Base-by-base conservation (phyloP, 192 early-diverging fungal genomes). In the Physocladia obscura region DNA sequence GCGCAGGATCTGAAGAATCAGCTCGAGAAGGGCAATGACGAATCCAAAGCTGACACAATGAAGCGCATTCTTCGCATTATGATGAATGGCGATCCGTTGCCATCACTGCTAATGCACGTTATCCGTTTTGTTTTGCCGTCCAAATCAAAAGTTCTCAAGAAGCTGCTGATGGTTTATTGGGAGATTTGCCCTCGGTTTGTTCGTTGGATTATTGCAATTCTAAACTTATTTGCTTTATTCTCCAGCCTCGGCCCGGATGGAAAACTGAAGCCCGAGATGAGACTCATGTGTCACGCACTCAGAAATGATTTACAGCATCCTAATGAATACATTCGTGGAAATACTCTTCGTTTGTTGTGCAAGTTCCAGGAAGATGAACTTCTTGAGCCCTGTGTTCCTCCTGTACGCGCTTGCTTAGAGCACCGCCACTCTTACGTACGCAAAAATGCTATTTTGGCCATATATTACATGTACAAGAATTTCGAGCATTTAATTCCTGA, bases 91-190 rank as follows among this genome's bases (percentile, higher is more conserved):
- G 95, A 99, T 70, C 90, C 91, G 32, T 22, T 80, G 21, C 87
- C 90, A 44, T 83, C 89, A 75, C 83, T 99, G 40, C 86, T 99
- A 50, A 95, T 99, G 93, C 94, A 96, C 75, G 89, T 99, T 72
- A 99, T 99, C 80, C 94, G 95, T 59, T 97, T 97, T 76, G 92
- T 97, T 30, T 88, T 97, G 86, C 97, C 95, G 29, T 91, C 90
- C 22, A 93, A 92, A 77, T 94, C 94, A 87, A 99, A 99, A 81
- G 74, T 85, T 71, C 88, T 99, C 47, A 99, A 99, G 86, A 99
- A 99, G 79, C 84, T 99, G 38, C 84, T 96, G 51, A 89, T 96
- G 59, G 87, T 97, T 62, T 99, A 97, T 82, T 95, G 94, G 91
- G 97, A 99, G 75, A 92, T 99, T 38, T 95, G 93, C 70, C 93